Evolutionary conservation across 1,284 basidiomycete species (phyloP).

Genomic region (Moesziomyces parantarcticus): DNA sequence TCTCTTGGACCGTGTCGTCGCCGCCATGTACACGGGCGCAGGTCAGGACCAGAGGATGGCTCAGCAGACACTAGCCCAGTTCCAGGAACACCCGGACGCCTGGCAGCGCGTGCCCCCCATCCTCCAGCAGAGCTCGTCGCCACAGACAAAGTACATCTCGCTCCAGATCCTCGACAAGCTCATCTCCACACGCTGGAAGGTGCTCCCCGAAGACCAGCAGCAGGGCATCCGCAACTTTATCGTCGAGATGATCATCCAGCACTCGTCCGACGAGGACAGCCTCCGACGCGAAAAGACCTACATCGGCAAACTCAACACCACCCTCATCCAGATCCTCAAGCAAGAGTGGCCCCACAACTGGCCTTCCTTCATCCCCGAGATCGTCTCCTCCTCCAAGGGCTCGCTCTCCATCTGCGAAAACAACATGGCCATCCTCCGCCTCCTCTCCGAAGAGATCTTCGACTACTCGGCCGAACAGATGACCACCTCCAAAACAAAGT

Average conservation of each 20-base stretch:
- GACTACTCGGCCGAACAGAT: constrained; percentile 99
- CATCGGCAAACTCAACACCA: constrained; percentile 95
- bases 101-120: constrained; percentile 98
- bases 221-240: constrained; percentile 92
- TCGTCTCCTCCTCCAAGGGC: constrained; percentile 95
- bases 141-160: constrained; percentile 80
- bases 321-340: constrained; percentile 96
- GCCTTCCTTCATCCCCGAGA: constrained; percentile 97
- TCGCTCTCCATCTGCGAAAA: constrained; percentile 98
- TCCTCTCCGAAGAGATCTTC: constrained; percentile 99
- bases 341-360: constrained; percentile 99
- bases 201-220: constrained; percentile 87
- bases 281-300: constrained; percentile 94
- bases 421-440: constrained; percentile 98
- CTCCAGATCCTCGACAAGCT: constrained; percentile 73
- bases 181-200: constrained; percentile 94
- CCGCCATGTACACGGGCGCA: constrained; percentile 62
- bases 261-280: constrained; percentile 80
- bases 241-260: constrained; percentile 90
- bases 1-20: constrained; percentile 65
- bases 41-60: constrained; percentile 64
- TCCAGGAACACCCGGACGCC: constrained; percentile 96
- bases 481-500: constrained; percentile 98
- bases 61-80: constrained; percentile 72
- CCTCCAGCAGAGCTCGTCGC: constrained; percentile 83